Evolutionary conservation across 306 rosid genomes (phyloP).

Genomic region (Fragaria ananassa): DNA sequence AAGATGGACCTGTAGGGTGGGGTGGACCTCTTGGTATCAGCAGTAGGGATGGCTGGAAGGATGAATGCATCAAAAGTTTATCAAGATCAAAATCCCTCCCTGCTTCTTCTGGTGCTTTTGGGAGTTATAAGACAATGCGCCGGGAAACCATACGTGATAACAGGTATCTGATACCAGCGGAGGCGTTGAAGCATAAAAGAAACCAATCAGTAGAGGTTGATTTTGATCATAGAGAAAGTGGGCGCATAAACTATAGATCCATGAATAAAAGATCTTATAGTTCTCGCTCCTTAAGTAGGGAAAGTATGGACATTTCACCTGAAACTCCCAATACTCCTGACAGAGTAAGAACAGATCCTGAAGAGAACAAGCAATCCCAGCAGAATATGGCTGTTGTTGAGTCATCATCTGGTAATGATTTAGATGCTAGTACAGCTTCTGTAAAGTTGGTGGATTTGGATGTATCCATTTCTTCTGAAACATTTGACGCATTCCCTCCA

Average conservation of each 20-base stretch:
- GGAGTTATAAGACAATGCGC: constrained; percentile 44
- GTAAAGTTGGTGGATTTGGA: constrained; percentile 29
- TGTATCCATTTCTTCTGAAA: constrained; percentile 29
- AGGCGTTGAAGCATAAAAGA: constrained; percentile 48
- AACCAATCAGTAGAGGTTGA: constrained; percentile 33
- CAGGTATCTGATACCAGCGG: constrained; percentile 46
- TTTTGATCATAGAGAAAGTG: constrained; percentile 40
- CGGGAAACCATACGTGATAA: constrained; percentile 48
- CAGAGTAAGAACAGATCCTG: constrained; percentile 30
- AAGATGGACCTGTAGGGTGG: constrained; percentile 38
- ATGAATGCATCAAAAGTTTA: constrained; percentile 48
- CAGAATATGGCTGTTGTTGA: constrained; percentile 31
- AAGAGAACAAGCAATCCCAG: constrained; percentile 34
- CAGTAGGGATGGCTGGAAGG: constrained; percentile 98
- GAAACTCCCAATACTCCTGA: constrained; percentile 36
- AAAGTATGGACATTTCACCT: constrained; percentile 37
- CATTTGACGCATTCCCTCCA: constrained; percentile 34
- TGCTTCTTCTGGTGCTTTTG: constrained; percentile 62
- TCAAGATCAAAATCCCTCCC: constrained; percentile 90
- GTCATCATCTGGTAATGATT: constrained; percentile 24
- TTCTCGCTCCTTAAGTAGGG: constrained; percentile 43
- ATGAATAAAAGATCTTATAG: constrained; percentile 51
- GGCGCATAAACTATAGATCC: constrained; percentile 43
- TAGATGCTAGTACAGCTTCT: constrained; percentile 31
- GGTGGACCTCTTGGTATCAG: constrained; percentile 89